These are phyloP conservation scores for Pichia sp. DNA, from an alignment of 1,139 yeast genomes.

Conservation along the genomic window DNA sequence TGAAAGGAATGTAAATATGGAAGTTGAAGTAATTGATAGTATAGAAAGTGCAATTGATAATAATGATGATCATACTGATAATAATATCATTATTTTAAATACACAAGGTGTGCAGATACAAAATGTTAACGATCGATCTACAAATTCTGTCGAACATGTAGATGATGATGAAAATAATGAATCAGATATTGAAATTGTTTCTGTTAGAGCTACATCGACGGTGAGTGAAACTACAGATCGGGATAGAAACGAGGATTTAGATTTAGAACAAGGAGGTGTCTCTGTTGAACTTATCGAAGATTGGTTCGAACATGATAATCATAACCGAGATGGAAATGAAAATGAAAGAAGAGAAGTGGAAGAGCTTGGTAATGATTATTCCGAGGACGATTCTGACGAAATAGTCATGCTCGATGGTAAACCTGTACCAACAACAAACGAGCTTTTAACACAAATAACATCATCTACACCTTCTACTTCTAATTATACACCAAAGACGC, in stretches of 20 bases:
- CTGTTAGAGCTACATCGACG: conserved; percentile 3
- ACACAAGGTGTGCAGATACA: neutral
- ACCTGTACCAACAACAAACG: conserved; percentile 8
- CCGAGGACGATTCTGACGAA: conserved; percentile 6
- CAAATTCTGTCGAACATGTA: neutral
- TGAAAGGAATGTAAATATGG: no score
- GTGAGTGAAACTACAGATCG: neutral
- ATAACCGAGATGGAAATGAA: neutral
- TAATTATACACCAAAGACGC: conserved; percentile 9
- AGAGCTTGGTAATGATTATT: conserved; percentile 18
- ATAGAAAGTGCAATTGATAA: neutral
- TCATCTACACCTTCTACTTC: neutral
- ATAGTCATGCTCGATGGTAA: conserved; percentile 23
- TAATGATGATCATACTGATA: neutral
- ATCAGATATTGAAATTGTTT: conserved; percentile 5
- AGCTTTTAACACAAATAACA: conserved; percentile 3
- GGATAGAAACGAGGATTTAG: neutral
- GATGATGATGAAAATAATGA: conserved; percentile 1
- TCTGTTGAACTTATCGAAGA: conserved; percentile 10
- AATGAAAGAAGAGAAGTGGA: conserved; percentile 8
- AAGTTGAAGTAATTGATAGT: neutral
- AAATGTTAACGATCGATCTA: no score
- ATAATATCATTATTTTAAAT: conserved; percentile 1
- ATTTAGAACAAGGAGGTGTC: conserved; percentile 3
- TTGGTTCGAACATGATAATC: conserved; percentile 1